Base-by-base conservation (phyloP, 371 early-diverging fungal species). In the Basidiobolus meristosporus region DNA sequence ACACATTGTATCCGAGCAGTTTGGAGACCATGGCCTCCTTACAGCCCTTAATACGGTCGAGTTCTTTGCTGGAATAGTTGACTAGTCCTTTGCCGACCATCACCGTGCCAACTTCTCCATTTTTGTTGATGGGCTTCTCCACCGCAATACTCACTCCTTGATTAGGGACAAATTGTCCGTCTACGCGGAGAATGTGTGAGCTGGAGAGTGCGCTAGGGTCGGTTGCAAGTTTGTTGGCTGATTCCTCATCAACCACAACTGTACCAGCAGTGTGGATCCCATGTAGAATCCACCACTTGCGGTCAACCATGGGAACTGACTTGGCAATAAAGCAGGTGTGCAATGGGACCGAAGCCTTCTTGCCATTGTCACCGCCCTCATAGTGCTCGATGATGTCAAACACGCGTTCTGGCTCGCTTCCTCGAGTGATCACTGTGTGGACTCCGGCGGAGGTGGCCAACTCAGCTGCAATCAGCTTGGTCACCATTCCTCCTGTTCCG, bases 401-500 rank as follows among this genome's bases (percentile, higher is more conserved):
- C 37, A 89, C 85, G 46, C 67, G 68, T 42, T 72, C 68, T 28
- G 90, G 89, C 14, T 59, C 65, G 22, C 81, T 69, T 18, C 89
- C 87, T 26, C 77, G 71, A 28, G 81, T 67, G 45, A 93, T 89
- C 26, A 91, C 62, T 1, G 86, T 90, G 1, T 72, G 68, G 16
- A 84, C 84, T 17, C 92, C 91, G 0, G 87, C 89, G 0, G 89
- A 84, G 0, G 86, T 85, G 11, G 92, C 91, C 36, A 91, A 65
- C 44, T 95, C 90, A 16, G 96, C 96, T 1, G 96, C 96, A 39
- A 90, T 81, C 15, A 95, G 70, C 61, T 95, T 95, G 23, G 96
- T 95, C 6, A 83, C 72, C 96, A 95, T 95, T 38, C 96, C 96
- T 45, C 96, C 92, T 0, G 96, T 95, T 32, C 92, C 92, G 2